Conservation (phyloP, 2,329 filamentous ascomycete species). For the Phialocephala subalpina region DNA sequence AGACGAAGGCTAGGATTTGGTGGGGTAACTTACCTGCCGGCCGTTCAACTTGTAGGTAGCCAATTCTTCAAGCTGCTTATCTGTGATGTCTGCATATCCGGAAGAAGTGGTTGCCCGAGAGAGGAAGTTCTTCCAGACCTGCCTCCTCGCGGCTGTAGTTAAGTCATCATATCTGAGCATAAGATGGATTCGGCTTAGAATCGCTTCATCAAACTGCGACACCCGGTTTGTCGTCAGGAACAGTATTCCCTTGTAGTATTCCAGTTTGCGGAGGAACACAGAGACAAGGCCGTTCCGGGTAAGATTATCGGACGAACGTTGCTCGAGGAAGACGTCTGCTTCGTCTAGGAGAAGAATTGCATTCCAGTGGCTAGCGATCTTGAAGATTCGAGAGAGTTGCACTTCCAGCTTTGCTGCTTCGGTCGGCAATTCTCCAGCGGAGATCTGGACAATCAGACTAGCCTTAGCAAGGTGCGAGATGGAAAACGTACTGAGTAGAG, state of each 20-base stretch:
- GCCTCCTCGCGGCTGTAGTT: slow-evolving; percentile 8
- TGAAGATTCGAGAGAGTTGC: slow-evolving; percentile 55
- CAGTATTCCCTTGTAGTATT: slow-evolving; percentile 49
- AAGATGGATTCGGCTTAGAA: slow-evolving; percentile 28
- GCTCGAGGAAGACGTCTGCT: slow-evolving; percentile 30
- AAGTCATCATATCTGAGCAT: slow-evolving; percentile 32
- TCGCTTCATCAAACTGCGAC: slow-evolving; percentile 25
- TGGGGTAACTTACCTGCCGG: no score
- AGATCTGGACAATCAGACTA: slow-evolving; percentile 5
- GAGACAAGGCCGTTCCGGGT: slow-evolving; percentile 22
- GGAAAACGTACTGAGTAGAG: not conserved
- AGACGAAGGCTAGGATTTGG: no score
- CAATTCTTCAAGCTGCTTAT: not conserved
- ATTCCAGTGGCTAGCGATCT: slow-evolving; percentile 49
- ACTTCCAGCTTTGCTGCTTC: slow-evolving; percentile 34
- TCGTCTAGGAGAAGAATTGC: slow-evolving; percentile 33
- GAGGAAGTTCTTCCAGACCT: slow-evolving; percentile 1
- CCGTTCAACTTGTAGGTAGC: no score
- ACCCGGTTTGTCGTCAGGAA: slow-evolving; percentile 46
- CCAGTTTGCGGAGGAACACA: slow-evolving; percentile 47
- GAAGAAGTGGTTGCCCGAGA: no score
- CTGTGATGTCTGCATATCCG: no score
- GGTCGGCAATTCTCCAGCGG: slow-evolving; percentile 13
- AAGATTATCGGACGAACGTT: slow-evolving; percentile 18
- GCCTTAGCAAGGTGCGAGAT: not conserved